Evolutionary conservation across 192 early-diverging fungal genomes (phyloP).

Genomic region (Anaeromyces robustus): DNA sequence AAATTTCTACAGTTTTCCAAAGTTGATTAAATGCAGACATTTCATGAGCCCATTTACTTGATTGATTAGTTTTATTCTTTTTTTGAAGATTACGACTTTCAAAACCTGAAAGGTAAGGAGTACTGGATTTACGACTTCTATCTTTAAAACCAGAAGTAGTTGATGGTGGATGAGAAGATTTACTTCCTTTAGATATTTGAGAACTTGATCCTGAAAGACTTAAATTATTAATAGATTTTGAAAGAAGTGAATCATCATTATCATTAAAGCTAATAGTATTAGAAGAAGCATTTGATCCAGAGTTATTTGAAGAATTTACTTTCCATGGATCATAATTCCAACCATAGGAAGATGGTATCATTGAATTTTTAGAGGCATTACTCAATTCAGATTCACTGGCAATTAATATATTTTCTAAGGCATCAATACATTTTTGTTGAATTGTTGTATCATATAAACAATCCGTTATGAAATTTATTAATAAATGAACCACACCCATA

Average conservation of each 20-base stretch:
- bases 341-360: not conserved
- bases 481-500: slow-evolving; percentile 14
- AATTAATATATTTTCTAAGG: slow-evolving; percentile 24
- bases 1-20: not conserved
- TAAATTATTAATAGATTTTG: not conserved
- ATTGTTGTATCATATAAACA: slow-evolving; percentile 17
- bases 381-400: slow-evolving; percentile 19
- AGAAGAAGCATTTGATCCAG: not conserved
- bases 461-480: not conserved
- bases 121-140: not conserved
- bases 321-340: not conserved
- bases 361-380: not conserved
- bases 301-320: not conserved
- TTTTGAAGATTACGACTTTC: not conserved
- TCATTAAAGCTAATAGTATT: not conserved
- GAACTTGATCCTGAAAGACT: not conserved
- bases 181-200: not conserved
- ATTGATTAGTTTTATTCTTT: not conserved
- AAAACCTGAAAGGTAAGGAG: not conserved
- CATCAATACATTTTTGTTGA: slow-evolving; percentile 19
- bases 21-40: not conserved
- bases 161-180: not conserved
- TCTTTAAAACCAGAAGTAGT: not conserved
- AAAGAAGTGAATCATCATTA: not conserved
- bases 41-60: not conserved